These are phyloP conservation scores for Suillus fuscotomentosus DNA, from an alignment of 768 basidiomycete species.

Conservation along the genomic window DNA sequence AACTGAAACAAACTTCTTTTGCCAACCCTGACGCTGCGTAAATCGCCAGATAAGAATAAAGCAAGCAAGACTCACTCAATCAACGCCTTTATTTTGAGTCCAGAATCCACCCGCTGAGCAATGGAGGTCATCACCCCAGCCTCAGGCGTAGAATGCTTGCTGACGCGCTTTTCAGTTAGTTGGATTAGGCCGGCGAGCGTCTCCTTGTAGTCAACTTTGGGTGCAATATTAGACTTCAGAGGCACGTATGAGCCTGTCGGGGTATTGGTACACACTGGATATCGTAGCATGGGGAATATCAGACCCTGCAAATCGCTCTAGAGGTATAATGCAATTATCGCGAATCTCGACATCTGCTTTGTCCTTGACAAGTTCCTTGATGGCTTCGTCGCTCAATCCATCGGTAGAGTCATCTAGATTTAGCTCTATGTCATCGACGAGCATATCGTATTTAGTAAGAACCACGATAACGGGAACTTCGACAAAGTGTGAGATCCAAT, in stretches of 20 bases:
- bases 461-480: conserved; percentile 1
- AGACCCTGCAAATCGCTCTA: neutral
- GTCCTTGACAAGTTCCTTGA: neutral
- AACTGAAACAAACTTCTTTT: too few relatives aligned
- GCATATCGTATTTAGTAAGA: conserved; percentile 4
- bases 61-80: too few relatives aligned
- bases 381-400: neutral
- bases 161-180: neutral
- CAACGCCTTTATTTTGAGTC: too few relatives aligned
- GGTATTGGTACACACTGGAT: neutral
- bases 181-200: neutral
- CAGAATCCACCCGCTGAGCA: too few relatives aligned
- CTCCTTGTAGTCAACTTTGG: neutral
- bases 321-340: neutral
- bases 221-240: too few relatives aligned
- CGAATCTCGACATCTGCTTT: neutral
- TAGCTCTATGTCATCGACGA: neutral
- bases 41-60: too few relatives aligned
- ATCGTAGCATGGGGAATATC: neutral
- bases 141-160: neutral
- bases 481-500: too few relatives aligned
- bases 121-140: neutral
- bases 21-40: too few relatives aligned
- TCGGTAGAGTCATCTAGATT: conserved; percentile 29
- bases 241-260: neutral